Conservation (phyloP, 805 yeast genomes). For the Candida montana region DNA sequence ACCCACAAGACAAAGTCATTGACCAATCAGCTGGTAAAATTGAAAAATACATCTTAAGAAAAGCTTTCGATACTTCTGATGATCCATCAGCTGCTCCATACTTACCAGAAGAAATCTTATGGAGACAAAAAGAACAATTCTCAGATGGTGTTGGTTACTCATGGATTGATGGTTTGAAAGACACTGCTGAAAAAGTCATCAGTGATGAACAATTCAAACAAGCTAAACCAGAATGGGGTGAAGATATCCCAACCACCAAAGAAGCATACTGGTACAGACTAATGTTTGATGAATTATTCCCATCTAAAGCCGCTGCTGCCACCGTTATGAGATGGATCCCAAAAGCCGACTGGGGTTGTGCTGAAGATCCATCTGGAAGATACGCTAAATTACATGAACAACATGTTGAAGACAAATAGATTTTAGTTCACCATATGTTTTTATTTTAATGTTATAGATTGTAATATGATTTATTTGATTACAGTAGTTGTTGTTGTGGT, state of each 20-base stretch:
- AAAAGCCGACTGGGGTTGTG: slow-evolving; percentile 99
- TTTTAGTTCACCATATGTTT: neutral
- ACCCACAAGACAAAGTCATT: slow-evolving; percentile 89
- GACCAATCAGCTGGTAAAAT: slow-evolving; percentile 65
- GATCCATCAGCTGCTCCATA: slow-evolving; percentile 76
- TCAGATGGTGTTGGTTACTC: slow-evolving; percentile 99
- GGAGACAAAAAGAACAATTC: slow-evolving; percentile 99
- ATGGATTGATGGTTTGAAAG: slow-evolving; percentile 98
- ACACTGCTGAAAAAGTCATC: slow-evolving; percentile 81
- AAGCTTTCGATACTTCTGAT: slow-evolving; percentile 92
- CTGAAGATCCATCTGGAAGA: slow-evolving; percentile 98
- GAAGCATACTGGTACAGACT: slow-evolving; percentile 99
- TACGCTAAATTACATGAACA: slow-evolving; percentile 85
- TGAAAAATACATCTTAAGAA: slow-evolving; percentile 94
- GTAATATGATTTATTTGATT: neutral
- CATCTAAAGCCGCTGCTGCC: slow-evolving; percentile 84
- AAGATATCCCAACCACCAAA: slow-evolving; percentile 91
- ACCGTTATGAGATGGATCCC: slow-evolving; percentile 99
- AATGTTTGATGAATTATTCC: slow-evolving; percentile 91
- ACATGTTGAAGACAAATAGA: slow-evolving; percentile 36
- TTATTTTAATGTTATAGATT: neutral
- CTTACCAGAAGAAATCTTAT: slow-evolving; percentile 91
- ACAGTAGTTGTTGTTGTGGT: neutral
- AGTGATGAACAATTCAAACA: slow-evolving; percentile 85
- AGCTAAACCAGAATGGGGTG: slow-evolving; percentile 96